phyloP scores from a whole-genome alignment of 352 stramenopile species.

The Phytophthora tubulina region DNA sequence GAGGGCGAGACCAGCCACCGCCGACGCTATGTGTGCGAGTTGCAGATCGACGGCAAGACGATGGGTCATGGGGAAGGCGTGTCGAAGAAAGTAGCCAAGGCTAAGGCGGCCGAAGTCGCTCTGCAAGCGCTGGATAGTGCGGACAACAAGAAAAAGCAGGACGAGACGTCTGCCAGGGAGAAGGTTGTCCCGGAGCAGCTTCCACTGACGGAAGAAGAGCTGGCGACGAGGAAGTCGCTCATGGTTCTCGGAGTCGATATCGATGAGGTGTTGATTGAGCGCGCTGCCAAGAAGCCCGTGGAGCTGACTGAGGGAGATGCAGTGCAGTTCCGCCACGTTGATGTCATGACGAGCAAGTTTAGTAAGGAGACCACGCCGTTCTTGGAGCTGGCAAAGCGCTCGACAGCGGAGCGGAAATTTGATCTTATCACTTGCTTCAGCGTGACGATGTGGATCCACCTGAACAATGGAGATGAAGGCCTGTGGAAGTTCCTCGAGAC shows the following conservation, averaged over 20 bases:
- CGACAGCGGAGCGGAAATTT: constrained; percentile 54
- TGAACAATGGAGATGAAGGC: constrained; percentile 87
- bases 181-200: constrained; percentile 29
- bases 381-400: constrained; percentile 51
- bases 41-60: constrained; percentile 58
- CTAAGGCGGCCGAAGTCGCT: constrained; percentile 68
- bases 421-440: constrained; percentile 85
- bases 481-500: constrained; percentile 77
- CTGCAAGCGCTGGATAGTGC: constrained; percentile 35
- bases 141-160: constrained; percentile 22
- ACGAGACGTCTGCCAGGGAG: constrained; percentile 11
- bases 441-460: constrained; percentile 91
- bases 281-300: constrained; percentile 57
- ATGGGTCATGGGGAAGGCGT: constrained; percentile 69
- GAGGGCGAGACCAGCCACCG: constrained; percentile 65
- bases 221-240: constrained; percentile 50
- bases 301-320: constrained; percentile 37
- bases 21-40: constrained; percentile 67
- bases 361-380: constrained; percentile 54
- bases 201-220: constrained; percentile 32
- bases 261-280: constrained; percentile 71
- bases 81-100: constrained; percentile 87
- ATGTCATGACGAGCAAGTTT: constrained; percentile 68
- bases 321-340: constrained; percentile 63
- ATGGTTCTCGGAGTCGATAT: constrained; percentile 80